Evolutionary conservation across 2,329 filamentous ascomycete genomes (phyloP), one percentile per base, ranked within the genome.

Genomic region (Clarireedia hainanense): DNA sequence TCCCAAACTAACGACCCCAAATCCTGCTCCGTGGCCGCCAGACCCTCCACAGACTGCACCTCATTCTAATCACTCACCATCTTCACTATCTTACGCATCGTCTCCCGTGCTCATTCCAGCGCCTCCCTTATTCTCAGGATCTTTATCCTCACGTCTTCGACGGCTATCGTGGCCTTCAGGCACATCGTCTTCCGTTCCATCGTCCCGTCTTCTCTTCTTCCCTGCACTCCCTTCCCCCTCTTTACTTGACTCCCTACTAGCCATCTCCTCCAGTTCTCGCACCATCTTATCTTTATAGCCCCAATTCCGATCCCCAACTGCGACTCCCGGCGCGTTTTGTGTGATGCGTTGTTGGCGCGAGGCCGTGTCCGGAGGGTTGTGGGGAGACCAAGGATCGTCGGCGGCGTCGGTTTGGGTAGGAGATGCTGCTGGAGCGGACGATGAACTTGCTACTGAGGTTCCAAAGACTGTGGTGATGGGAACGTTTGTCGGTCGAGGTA

Each of bases 211-310:
- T 23, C 47, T 37, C 34, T 36, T 27, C 20, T 15, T 40, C 34
- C 36, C 34, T 20, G 3, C 27, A 14, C 20, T 42, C 20, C 17
- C 20, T 15, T 42, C 24, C 23, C 26, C 20, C 24, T 23, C 26
- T 24, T 6, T 24, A 36, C 3, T 5, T 17, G 10, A 20, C 20
- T 30, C 34, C 42, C 7, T 24, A 30, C 47, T 34, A 6, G 15
- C 26, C 55, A 39, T 27, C 26, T 54, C 43, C 1, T 57, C 55
- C 7, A 57, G 36, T 27, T 57, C 55, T 15, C 15, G 6, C 0
- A 7, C 37, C 45, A 57, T 40, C 37, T 57, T 57, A 46, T 57
- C 55, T 27, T 26, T 43, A 26, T 54, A 43, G 3, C 30, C 47
- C 54, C 54, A 39, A 14, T 14, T 17, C 1, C 4, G 2, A 14